phyloP scores from a whole-genome alignment of 176 grass and related monocot genomes.

The Bonia amplexicaulis region DNA sequence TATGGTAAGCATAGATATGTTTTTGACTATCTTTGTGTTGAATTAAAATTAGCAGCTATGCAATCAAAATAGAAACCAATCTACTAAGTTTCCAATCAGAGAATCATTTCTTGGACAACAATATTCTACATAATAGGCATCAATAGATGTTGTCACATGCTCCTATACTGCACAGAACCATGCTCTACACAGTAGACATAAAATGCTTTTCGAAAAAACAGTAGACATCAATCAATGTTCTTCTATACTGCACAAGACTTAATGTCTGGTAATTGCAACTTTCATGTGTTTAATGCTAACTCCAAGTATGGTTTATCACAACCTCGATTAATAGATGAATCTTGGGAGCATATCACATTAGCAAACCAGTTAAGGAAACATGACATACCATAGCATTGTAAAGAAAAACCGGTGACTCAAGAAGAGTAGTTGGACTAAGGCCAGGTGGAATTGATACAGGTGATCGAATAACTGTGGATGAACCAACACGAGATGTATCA shows the following conservation, averaged over 20 bases:
- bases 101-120: slow-evolving; percentile 3
- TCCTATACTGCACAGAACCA: slow-evolving; percentile 16
- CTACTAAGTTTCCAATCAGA: slow-evolving; percentile 8
- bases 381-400: slow-evolving; percentile 66
- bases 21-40: not conserved
- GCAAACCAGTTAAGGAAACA: slow-evolving; percentile 26
- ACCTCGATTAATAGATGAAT: not conserved
- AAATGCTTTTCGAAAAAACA: not conserved
- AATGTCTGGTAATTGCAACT: not conserved
- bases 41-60: not conserved
- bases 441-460: slow-evolving; percentile 91
- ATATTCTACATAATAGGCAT: slow-evolving; percentile 2
- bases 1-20: not conserved
- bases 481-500: slow-evolving; percentile 60
- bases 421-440: slow-evolving; percentile 75
- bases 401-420: slow-evolving; percentile 93
- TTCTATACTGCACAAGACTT: not conserved
- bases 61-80: not conserved
- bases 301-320: slow-evolving; percentile 2
- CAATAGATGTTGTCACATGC: not conserved
- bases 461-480: slow-evolving; percentile 52
- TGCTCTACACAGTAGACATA: not conserved
- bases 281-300: not conserved
- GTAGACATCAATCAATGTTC: not conserved
- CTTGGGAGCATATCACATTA: not conserved